Evolutionary conservation across 371 early-diverging fungal genomes (phyloP).

Genomic region (Dinochytrium kinnereticum): DNA sequence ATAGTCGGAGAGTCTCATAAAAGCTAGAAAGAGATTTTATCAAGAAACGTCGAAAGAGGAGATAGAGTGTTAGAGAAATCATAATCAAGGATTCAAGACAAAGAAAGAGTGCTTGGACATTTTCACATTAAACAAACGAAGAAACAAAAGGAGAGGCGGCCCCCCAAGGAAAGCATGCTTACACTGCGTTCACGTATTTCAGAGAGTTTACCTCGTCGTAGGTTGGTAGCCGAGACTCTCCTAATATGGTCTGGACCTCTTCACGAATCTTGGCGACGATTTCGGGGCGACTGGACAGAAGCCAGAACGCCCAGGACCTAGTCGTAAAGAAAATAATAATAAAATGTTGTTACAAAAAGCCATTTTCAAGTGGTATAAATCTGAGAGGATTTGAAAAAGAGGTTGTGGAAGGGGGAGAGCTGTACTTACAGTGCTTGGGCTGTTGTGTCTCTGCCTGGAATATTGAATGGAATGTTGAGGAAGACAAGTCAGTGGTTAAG

Average conservation of each 20-base stretch:
- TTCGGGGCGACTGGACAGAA: neutral
- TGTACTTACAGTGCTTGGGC: conserved; percentile 21
- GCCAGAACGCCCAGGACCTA: conserved; percentile 13
- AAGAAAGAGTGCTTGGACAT: neutral
- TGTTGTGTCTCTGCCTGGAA: conserved; percentile 11
- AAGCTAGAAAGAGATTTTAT: conserved; percentile 5
- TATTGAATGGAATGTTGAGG: neutral
- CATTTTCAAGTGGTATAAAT: too few relatives aligned
- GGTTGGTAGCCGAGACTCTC: neutral
- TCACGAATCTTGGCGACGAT: neutral
- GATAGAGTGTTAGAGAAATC: too few relatives aligned
- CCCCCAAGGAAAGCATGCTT: neutral
- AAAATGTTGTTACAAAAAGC: too few relatives aligned
- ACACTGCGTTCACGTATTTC: conserved; percentile 28
- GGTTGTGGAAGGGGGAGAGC: too few relatives aligned
- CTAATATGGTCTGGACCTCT: neutral
- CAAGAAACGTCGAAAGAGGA: too few relatives aligned
- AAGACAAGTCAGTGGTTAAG: neutral
- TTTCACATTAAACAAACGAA: neutral
- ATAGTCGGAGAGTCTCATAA: conserved; percentile 13
- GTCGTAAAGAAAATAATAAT: too few relatives aligned
- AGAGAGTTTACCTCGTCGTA: conserved; percentile 7
- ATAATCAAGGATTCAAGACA: too few relatives aligned
- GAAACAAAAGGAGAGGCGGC: neutral
- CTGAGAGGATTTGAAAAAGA: too few relatives aligned